Conservation (phyloP, 2,329 filamentous ascomycete genomes). For the Achaetomium macrosporum region DNA sequence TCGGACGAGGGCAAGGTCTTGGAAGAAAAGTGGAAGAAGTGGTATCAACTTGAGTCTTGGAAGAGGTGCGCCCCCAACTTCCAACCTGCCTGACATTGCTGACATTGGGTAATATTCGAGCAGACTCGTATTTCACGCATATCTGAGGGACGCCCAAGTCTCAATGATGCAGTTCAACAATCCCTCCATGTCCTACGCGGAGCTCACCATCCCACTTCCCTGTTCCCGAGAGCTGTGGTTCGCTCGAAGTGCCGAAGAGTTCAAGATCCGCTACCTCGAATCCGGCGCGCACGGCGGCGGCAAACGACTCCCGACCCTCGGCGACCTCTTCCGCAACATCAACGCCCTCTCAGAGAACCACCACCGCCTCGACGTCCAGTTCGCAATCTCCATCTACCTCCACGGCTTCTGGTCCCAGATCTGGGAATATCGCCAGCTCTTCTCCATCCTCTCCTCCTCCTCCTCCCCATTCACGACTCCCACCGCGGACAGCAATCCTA, state of each 20-base stretch:
- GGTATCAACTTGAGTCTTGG: slow-evolving; percentile 60
- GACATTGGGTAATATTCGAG: not conserved
- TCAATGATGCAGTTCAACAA: slow-evolving; percentile 62
- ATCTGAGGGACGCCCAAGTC: slow-evolving; percentile 59
- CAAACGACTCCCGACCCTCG: slow-evolving; percentile 44
- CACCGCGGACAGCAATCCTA: slow-evolving; percentile 21
- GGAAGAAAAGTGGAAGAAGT: slow-evolving; percentile 59
- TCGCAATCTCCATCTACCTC: slow-evolving; percentile 54
- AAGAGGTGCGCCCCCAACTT: slow-evolving; percentile 43
- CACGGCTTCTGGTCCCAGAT: slow-evolving; percentile 62
- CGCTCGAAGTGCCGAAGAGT: slow-evolving; percentile 55
- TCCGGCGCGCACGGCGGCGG: slow-evolving; percentile 30
- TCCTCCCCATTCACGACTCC: slow-evolving; percentile 37
- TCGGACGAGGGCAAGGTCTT: slow-evolving; percentile 52
- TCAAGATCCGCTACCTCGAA: slow-evolving; percentile 56
- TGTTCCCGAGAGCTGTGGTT: slow-evolving; percentile 59
- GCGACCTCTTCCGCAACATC: slow-evolving; percentile 53
- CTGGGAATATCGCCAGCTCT: slow-evolving; percentile 58
- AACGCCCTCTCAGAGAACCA: slow-evolving; percentile 45
- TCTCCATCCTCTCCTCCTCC: slow-evolving; percentile 43
- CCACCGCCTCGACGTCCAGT: slow-evolving; percentile 48
- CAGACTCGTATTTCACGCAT: slow-evolving; percentile 58
- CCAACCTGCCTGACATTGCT: not conserved
- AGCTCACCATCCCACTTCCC: slow-evolving; percentile 61
- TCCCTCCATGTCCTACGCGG: slow-evolving; percentile 62